Conservation (phyloP, 2,329 filamentous ascomycete species). For the Talaromyces pinophilus region DNA sequence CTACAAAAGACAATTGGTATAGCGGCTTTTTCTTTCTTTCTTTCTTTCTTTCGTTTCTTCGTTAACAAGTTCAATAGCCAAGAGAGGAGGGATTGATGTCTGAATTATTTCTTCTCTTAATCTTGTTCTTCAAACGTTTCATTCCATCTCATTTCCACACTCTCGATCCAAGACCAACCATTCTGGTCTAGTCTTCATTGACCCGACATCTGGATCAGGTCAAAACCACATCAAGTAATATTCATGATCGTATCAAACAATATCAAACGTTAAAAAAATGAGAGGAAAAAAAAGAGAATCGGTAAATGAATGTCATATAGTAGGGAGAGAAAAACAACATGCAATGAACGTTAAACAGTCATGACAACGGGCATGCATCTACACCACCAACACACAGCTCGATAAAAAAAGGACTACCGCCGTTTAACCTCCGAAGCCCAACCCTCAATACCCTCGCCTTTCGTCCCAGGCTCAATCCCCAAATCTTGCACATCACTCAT, state of each 20-base stretch:
- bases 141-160: neutral
- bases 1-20: neutral
- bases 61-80: neutral
- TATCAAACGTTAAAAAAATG: constrained; percentile 1
- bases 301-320: constrained; percentile 21
- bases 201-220: neutral
- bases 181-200: neutral
- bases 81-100: neutral
- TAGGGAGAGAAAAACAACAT: constrained; percentile 6
- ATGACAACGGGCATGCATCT: constrained; percentile 12
- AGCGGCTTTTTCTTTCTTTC: neutral
- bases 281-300: neutral
- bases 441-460: constrained; percentile 89
- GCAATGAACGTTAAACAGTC: constrained; percentile 8
- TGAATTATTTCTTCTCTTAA: neutral
- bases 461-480: constrained; percentile 74
- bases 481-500: constrained; percentile 76
- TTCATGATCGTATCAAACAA: constrained; percentile 19
- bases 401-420: constrained; percentile 51
- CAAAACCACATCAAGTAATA: constrained; percentile 16
- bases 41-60: neutral
- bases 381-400: neutral
- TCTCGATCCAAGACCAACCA: neutral
- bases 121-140: neutral
- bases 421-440: constrained; percentile 90